Conservation (phyloP, 306 rosid genomes). For the Leucaena leucocephala region DNA sequence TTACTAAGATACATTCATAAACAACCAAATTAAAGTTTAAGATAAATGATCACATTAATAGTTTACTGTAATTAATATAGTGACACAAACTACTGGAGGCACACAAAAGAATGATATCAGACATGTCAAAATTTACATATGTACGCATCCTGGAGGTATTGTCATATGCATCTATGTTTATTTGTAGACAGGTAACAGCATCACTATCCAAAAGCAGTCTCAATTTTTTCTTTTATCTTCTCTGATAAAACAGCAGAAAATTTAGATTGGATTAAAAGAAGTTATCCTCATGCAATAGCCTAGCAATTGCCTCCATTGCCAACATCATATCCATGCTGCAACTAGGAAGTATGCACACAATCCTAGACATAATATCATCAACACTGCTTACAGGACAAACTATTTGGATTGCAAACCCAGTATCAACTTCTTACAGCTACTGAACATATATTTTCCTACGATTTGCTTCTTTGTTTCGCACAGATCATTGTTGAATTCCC, state of each 20-base stretch:
- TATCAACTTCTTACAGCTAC: conserved; percentile 34
- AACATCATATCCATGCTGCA: neutral
- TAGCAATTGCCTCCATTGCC: neutral
- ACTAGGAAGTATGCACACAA: neutral
- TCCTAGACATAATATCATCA: conserved; percentile 18
- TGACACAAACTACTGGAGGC: conserved; percentile 6
- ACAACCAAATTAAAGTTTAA: conserved; percentile 27
- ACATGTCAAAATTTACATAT: conserved; percentile 21
- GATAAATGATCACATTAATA: conserved; percentile 28
- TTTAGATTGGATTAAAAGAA: neutral
- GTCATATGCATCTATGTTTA: conserved; percentile 17
- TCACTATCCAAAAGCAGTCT: conserved; percentile 33
- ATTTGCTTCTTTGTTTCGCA: conserved; percentile 20
- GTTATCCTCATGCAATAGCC: conserved; percentile 1
- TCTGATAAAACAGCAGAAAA: conserved; percentile 10
- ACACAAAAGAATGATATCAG: conserved; percentile 28
- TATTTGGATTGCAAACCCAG: conserved; percentile 16
- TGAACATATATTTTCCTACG: conserved; percentile 22
- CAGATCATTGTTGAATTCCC: conserved; percentile 24
- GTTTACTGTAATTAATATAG: conserved; percentile 24
- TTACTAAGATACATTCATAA: conserved; percentile 56
- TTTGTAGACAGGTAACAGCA: conserved; percentile 9
- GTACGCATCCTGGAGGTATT: neutral
- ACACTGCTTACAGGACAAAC: conserved; percentile 21
- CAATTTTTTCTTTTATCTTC: conserved; percentile 7